Evolutionary conservation across 2,329 filamentous ascomycete genomes (phyloP), one percentile per base, ranked within the genome.

Genomic region (Balansia obtecta): DNA sequence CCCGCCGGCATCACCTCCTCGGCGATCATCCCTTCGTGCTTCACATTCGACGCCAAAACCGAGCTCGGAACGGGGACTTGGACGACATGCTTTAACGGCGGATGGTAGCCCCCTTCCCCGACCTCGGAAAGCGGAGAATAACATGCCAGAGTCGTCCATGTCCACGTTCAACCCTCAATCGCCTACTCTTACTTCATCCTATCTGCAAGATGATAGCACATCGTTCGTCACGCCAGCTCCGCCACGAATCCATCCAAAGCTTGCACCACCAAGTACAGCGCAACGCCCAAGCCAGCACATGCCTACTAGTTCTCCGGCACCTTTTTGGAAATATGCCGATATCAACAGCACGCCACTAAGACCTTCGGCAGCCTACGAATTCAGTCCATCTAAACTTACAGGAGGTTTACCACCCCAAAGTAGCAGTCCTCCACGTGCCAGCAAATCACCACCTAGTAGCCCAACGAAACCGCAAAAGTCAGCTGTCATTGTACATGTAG

Each of bases 271-370:
- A 0, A 89, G 85, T 60, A 91, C 87, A 6, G 81, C 85, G 5
- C 85, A 90, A 62, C 75, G 86, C 50, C 88, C 88, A 10, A 90
- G 85, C 61, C 85, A 89, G 60, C 87, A 88, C 64, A 88, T 91
- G 78, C 86, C 87, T 34, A 89, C 88, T 44, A 88, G 84, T 58
- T 89, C 85, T 33, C 88, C 88, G 0, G 88, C 88, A 1, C 86
- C 87, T 0, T 93, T 94, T 65, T 94, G 88, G 88, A 89, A 87
- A 64, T 93, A 86, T 65, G 82, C 85, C 40, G 85, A 89, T 56
- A 77, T 88, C 52, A 78, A 79, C 27, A 87, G 82, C 65, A 90
- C 86, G 2, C 86, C 86, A 1, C 70, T 86, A 49, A 72, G 72
- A 57, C 67, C 71, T 13, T 58, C 67, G 4, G 59, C 65, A 0